Evolutionary conservation across 495 filamentous ascomycete genomes (phyloP), one percentile per base, ranked within the genome.

Genomic region (Aspergillus ostianus): DNA sequence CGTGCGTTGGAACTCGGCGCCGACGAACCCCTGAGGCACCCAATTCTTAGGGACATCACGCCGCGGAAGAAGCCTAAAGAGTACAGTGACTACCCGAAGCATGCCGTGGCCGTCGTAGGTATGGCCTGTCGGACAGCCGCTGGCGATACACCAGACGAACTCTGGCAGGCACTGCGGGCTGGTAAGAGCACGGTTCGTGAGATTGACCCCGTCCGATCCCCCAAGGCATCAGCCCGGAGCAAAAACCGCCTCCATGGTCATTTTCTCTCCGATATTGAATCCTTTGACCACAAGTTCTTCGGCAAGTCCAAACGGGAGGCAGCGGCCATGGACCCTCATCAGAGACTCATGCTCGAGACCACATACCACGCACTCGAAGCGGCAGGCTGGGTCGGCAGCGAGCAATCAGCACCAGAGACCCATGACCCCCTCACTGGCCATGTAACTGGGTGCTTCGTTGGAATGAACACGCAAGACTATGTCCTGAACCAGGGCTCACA

Each of bases 211-310:
- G 56, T 23, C 53, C 58, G n/a, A 52, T 51, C 0, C 27, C 23
- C 29, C 55, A 55, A 19, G 65, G 53, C 45, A 64, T 73, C 1
- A 70, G 36, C 8, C 10, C 15, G 36, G 3, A 1, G 9, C 9
- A 41, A 32, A 12, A 32, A 41, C 13, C 36, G 36, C 15, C 36
- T 41, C 9, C 12, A 10, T 1, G 36, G 36, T 17, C 9, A 41
- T 41, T 74, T 56, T 74, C 67, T 59, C 44, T 74, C 2, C 44
- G 63, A 47, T 55, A 62, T 46, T 36, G 71, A 71, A 50, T 51
- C 58, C 1, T 81, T 80, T 45, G 82, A 85, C 54, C 69, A 75
- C 52, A 26, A 53, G 0, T 80, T 83, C 63, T 85, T 82, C 61
- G 64, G 58, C 19, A 75, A 66, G 44, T 74, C 64, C 15, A 56